Evolutionary conservation across 495 filamentous ascomycete genomes (phyloP).

Genomic region (Talaromyces stipitatus): DNA sequence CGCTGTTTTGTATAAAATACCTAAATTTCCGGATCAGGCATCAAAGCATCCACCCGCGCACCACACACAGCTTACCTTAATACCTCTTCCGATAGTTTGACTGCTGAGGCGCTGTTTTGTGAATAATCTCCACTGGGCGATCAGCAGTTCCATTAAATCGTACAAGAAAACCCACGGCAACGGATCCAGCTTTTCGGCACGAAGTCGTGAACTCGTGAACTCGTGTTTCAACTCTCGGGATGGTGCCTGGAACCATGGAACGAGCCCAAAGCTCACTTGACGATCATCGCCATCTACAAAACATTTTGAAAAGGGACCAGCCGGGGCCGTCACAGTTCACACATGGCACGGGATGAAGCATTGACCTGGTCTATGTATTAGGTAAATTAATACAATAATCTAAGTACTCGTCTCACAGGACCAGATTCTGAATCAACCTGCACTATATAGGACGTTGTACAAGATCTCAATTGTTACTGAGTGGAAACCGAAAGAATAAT

Average conservation of each 20-base stretch:
- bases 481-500: too few species aligned
- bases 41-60: background rate
- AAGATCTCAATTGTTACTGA: too few species aligned
- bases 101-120: too few species aligned
- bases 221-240: background rate
- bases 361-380: background rate
- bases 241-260: background rate
- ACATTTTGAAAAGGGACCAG: background rate
- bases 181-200: background rate
- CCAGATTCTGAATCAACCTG: background rate
- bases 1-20: background rate
- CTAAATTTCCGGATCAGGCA: background rate
- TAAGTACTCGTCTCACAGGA: background rate
- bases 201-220: too few species aligned
- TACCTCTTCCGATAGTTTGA: too few species aligned
- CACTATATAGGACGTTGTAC: too few species aligned
- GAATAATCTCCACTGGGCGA: background rate
- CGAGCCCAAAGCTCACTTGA: background rate
- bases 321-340: background rate
- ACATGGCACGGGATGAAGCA: background rate
- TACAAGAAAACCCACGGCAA: background rate
- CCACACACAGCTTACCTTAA: too few species aligned
- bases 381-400: background rate
- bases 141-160: too few species aligned
- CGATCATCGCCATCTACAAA: background rate